Evolutionary conservation across 2,329 filamentous ascomycete genomes (phyloP), one percentile per base, ranked within the genome.

Genomic region (Fusarium citri): DNA sequence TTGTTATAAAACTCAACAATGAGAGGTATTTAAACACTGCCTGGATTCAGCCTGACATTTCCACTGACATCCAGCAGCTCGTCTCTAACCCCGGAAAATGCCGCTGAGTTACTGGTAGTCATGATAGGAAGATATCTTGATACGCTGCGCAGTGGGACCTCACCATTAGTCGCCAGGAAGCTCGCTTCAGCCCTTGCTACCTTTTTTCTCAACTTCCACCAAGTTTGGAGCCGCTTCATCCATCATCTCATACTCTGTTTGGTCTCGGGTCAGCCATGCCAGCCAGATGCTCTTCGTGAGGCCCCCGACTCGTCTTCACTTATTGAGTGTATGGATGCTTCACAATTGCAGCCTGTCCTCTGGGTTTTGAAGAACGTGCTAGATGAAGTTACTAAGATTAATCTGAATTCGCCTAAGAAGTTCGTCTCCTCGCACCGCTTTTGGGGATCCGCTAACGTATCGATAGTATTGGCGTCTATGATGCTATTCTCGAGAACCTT

Each of bases 1-100:
- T 98, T 71, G 97, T 94, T 53, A 89, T 98, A 74, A 99, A 98
- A 81, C 88, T 98, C 62, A 98, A 98, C 78, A 91, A 91, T n/a
- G 93, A 96, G 77, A 93, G 90, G 91, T 92, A n/a, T 42, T 8
- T 20, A 15, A 20, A 15, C 25, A 14, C 6, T 18, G 18, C 15
- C 26, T 22, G 6, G 12, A 20, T 8, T 11, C 4, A n/a, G 12
- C 16, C 11, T n/a, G 31, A 10, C 23, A 6, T n/a, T 23, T 25
- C 59, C 14, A 46, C 62, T 59, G 15, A 56, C 14, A 8, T 20
- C 40, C 14, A 16, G 15, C 28, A 86, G 83, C 72, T 78, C 81
- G 58, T 83, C 84, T 18, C 79, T 93, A 42, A 83, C 84, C 50
- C 84, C 87, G 43, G 83, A 86, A 16, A 86, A 90, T 73, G 86